These are phyloP conservation scores for Komagataella phaffii DNA, from an alignment of 805 yeast species.

Conservation along the genomic window DNA sequence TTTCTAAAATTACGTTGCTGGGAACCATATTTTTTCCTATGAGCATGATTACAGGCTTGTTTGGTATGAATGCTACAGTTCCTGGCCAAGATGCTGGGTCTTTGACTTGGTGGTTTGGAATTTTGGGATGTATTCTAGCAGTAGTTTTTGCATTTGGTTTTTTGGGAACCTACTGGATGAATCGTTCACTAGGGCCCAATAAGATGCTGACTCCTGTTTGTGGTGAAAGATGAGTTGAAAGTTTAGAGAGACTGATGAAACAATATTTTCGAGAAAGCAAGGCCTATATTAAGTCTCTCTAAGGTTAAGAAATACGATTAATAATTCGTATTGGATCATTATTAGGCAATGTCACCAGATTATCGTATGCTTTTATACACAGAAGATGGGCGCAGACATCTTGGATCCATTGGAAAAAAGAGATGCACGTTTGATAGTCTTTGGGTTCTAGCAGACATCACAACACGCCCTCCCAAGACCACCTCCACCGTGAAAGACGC, in stretches of 20 bases:
- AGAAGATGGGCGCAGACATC: slow-evolving; percentile 76
- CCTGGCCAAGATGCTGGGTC: slow-evolving; percentile 49
- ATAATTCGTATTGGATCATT: no score
- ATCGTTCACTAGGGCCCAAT: no score
- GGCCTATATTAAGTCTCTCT: slow-evolving; percentile 17
- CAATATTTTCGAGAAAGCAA: no score
- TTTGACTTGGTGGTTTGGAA: slow-evolving; percentile 41
- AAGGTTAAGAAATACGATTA: slow-evolving; percentile 3
- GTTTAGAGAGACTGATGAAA: no score
- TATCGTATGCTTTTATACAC: neutral
- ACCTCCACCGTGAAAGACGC: no score
- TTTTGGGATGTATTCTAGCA: slow-evolving; percentile 9
- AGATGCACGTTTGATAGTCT: slow-evolving; percentile 96
- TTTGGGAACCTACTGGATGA: no score
- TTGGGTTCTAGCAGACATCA: slow-evolving; percentile 94
- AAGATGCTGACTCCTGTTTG: no score
- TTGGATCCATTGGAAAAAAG: slow-evolving; percentile 98
- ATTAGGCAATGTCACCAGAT: neutral
- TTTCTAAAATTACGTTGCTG: slow-evolving; percentile 77
- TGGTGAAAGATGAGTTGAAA: no score
- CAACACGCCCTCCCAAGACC: slow-evolving; percentile 99
- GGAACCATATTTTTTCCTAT: slow-evolving; percentile 88
- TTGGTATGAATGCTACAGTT: slow-evolving; percentile 89
- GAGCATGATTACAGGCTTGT: slow-evolving; percentile 80
- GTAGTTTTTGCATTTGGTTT: no score